phyloP scores from a whole-genome alignment of 768 basidiomycete genomes.

The Leucosporidium creatinivorum region DNA sequence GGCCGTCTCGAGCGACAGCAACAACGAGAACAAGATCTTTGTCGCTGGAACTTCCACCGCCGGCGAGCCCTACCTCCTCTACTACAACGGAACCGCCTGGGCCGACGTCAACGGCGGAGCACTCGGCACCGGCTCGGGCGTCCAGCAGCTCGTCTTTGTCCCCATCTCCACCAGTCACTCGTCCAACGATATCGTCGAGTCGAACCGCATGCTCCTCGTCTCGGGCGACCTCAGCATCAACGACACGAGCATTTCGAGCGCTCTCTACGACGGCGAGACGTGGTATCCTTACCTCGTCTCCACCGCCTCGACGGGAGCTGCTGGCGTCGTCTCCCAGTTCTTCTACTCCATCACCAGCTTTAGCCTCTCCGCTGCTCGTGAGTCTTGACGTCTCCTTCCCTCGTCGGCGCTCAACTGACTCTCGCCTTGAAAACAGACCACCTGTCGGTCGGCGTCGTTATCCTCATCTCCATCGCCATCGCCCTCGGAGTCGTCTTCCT shows the following conservation, averaged over 20 bases:
- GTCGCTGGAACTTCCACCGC: constrained; percentile 73
- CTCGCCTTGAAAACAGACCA: constrained; percentile 54
- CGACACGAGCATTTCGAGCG: constrained; percentile 72
- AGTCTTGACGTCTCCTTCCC: constrained; percentile 17
- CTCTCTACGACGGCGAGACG: constrained; percentile 73
- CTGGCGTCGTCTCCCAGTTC: constrained; percentile 66
- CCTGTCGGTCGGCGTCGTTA: constrained; percentile 85
- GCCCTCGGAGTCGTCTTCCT: constrained; percentile 88
- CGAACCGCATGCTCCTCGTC: constrained; percentile 81
- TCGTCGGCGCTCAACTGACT: constrained; percentile 14
- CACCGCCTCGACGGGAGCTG: constrained; percentile 55
- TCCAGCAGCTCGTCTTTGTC: constrained; percentile 83
- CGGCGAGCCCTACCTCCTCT: constrained; percentile 62
- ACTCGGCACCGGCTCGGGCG: constrained; percentile 46
- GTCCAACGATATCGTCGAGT: constrained; percentile 60
- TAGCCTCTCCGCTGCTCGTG: constrained; percentile 53
- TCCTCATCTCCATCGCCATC: constrained; percentile 94
- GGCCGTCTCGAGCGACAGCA: constrained; percentile 74
- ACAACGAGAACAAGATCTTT: constrained; percentile 75
- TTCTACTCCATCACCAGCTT: constrained; percentile 76
- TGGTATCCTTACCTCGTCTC: constrained; percentile 78
- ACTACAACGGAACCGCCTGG: constrained; percentile 82
- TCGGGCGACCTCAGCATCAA: constrained; percentile 68
- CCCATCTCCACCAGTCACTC: constrained; percentile 72
- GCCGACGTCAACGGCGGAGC: constrained; percentile 51